These are phyloP conservation scores for Macrotyloma uniflorum DNA, from an alignment of 306 rosid species.

Conservation along the genomic window DNA sequence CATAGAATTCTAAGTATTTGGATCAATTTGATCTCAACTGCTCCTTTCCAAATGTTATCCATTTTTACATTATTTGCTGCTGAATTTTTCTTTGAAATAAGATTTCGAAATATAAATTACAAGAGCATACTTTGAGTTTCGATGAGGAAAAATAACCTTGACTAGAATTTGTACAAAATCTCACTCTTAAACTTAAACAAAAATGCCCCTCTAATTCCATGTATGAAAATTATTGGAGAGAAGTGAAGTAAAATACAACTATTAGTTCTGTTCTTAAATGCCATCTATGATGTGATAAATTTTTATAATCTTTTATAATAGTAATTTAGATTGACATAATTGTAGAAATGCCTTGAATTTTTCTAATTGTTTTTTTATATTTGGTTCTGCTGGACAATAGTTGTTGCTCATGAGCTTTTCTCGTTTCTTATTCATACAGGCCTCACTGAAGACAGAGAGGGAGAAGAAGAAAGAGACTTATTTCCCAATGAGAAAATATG, in stretches of 20 bases:
- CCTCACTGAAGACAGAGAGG: slow-evolving; percentile 75
- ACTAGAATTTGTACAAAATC: background rate
- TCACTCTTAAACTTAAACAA: background rate
- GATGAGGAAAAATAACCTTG: background rate
- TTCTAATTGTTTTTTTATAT: background rate
- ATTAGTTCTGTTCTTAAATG: background rate
- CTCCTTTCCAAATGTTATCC: background rate
- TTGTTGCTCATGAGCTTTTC: background rate
- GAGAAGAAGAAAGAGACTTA: slow-evolving; percentile 73
- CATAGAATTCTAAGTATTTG: background rate
- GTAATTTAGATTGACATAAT: background rate
- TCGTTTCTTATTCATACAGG: slow-evolving; percentile 43
- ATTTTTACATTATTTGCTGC: background rate
- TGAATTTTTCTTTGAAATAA: too few relatives aligned
- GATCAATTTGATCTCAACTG: background rate
- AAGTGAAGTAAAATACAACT: background rate
- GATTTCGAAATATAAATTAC: too few relatives aligned
- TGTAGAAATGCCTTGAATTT: too few relatives aligned
- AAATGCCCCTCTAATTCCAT: background rate
- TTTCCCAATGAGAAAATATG: slow-evolving; percentile 86
- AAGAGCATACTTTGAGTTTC: background rate
- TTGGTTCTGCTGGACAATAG: background rate
- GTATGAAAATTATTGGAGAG: too few relatives aligned
- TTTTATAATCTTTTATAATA: background rate
- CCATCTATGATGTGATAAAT: background rate